Conservation (phyloP, 257 asterid species). For the Plantago elongata region DNA sequence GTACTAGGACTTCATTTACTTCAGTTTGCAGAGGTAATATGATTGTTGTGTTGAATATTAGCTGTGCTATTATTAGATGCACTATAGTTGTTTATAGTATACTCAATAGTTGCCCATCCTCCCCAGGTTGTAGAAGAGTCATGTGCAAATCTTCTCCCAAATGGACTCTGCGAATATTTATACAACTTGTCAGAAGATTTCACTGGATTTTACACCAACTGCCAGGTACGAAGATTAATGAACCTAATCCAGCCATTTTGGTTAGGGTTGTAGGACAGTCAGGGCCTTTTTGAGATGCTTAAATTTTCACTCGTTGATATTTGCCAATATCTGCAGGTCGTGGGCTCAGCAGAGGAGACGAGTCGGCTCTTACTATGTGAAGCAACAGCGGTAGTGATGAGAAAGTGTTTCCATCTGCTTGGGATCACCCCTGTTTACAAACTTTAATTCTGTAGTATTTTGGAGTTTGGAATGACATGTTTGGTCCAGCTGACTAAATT, state of each 20-base stretch:
- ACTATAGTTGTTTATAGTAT: background rate
- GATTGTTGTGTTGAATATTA: background rate
- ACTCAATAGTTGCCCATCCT: conserved; percentile 10
- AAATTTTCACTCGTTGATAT: background rate
- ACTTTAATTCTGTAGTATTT: conserved; percentile 31
- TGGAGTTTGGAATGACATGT: too few relatives aligned
- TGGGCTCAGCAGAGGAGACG: conserved; percentile 70
- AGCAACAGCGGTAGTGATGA: conserved; percentile 92
- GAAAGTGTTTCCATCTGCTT: conserved; percentile 75
- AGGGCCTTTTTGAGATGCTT: too few relatives aligned
- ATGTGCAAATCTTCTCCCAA: conserved; percentile 63
- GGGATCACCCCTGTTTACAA: conserved; percentile 95
- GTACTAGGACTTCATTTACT: conserved; percentile 77
- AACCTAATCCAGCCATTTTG: background rate
- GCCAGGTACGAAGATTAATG: conserved; percentile 52
- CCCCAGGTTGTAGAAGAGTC: conserved; percentile 79
- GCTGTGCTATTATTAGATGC: background rate
- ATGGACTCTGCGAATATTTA: conserved; percentile 68
- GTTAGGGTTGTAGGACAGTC: too few relatives aligned
- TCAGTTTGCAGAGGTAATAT: conserved; percentile 76
- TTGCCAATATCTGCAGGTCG: conserved; percentile 45
- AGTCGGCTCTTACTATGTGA: conserved; percentile 84
- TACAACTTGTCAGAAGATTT: conserved; percentile 85
- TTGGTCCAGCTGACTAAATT: too few relatives aligned
- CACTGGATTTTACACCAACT: conserved; percentile 75